Evolutionary conservation across 495 filamentous ascomycete genomes (phyloP), one percentile per base, ranked within the genome.

Genomic region (Penicillium arizonense): DNA sequence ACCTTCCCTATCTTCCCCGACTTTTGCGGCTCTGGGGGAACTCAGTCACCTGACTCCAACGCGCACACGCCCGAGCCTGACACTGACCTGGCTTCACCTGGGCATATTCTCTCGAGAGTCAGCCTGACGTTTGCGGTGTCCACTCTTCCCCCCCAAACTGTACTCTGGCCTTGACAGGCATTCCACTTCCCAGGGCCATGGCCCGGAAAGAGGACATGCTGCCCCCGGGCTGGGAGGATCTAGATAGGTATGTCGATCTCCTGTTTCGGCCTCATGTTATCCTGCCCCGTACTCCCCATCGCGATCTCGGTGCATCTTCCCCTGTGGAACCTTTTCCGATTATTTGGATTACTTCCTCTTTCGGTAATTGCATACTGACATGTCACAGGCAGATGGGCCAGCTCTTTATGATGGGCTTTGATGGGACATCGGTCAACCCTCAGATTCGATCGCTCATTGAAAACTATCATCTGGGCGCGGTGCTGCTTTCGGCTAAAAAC

Each of bases 371-470:
- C 51, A 59, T 65, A 61, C 62, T 63, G 53, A 61, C 57, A 28
- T 38, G 53, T 34, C 54, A 58, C 55, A 78, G 75, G 65, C 74
- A 77, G 63, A 88, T 92, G 79, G 91, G 91, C 49, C 90, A 96
- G 78, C 83, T 95, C 71, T 86, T 96, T 72, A 93, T 95, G 80
- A 93, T 95, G 89, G 91, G 90, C 67, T 96, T 91, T 76, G 90
- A 96, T 78, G 90, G 90, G 51, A 92, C 90, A 40, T 81, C 88
- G 59, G 86, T 95, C 51, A 94, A 87, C 23, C 86, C 87, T 42
- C 88, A 91, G 70, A 94, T 96, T 59, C 85, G 84, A 59, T 82
- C 82, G 34, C 81, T 96, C 54, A 95, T 96, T 59, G 84, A 90
- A 64, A 79, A 93, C 54, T 88, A 95, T 59, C 87, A 96, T 59